Conservation (phyloP, 257 asterid genomes). For the Ophiorrhiza pumila region DNA sequence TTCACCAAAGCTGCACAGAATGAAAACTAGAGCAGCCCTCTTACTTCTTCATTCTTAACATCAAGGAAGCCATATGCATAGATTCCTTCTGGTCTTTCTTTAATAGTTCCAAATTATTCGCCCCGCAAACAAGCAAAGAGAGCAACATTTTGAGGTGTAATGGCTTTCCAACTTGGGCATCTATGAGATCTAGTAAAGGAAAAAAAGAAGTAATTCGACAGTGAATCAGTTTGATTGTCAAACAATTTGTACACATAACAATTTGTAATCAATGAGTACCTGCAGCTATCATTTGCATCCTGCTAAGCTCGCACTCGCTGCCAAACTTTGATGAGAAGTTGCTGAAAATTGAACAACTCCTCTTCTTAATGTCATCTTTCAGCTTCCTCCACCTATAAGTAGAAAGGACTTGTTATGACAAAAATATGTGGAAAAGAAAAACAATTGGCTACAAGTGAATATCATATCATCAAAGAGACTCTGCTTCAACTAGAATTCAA, state of each 20-base stretch:
- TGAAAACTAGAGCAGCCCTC: no score
- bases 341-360: neutral
- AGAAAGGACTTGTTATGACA: neutral
- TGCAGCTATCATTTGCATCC: no score
- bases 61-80: neutral
- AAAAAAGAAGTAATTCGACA: neutral
- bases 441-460: no score
- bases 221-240: neutral
- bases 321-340: neutral
- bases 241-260: neutral
- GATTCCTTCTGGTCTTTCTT: no score
- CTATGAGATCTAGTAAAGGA: neutral
- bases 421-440: neutral
- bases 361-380: neutral
- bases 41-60: constrained; percentile 2
- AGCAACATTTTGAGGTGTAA: neutral
- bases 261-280: no score
- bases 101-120: neutral
- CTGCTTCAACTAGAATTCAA: neutral
- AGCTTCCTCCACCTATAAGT: neutral
- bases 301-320: neutral
- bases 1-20: no score
- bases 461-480: neutral
- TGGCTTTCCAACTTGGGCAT: neutral
- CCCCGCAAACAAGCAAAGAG: neutral